Conservation (phyloP, 495 filamentous ascomycete genomes). For the Darksidea phi region DNA sequence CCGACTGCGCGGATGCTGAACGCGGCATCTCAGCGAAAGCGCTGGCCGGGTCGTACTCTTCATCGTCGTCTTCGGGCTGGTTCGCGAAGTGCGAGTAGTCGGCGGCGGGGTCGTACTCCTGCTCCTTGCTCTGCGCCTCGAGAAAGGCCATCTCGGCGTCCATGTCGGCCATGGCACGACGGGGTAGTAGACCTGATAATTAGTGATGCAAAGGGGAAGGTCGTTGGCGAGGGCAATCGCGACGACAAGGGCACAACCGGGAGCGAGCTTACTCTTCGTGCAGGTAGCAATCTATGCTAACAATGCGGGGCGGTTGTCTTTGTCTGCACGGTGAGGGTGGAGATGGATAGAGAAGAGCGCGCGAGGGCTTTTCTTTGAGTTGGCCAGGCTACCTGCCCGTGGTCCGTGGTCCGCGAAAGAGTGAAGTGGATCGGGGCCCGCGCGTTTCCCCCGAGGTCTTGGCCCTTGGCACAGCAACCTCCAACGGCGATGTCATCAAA, state of each 20-base stretch:
- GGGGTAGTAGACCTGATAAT: neutral
- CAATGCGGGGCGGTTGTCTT: neutral
- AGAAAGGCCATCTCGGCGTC: conserved; percentile 63
- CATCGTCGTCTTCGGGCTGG: conserved; percentile 38
- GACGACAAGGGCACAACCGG: too few relatives aligned
- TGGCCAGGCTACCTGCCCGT: too few relatives aligned
- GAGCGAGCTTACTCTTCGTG: neutral
- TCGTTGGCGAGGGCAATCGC: too few relatives aligned
- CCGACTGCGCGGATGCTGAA: conserved; percentile 26
- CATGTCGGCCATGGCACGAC: conserved; percentile 55
- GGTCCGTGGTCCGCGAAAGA: neutral
- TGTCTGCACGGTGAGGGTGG: conserved; percentile 12
- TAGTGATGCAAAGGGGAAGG: neutral
- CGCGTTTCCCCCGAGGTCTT: neutral
- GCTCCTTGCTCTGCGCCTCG: conserved; percentile 38
- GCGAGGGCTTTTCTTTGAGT: neutral
- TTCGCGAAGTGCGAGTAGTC: conserved; percentile 19
- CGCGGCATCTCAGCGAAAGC: neutral
- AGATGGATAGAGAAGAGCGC: neutral
- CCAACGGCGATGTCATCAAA: neutral
- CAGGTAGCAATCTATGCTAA: neutral
- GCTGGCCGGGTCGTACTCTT: conserved; percentile 43
- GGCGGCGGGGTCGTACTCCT: conserved; percentile 35
- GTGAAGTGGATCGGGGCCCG: neutral
- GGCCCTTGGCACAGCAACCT: neutral